Conservation (phyloP, 371 early-diverging fungal species). For the Mortierella sp. region DNA sequence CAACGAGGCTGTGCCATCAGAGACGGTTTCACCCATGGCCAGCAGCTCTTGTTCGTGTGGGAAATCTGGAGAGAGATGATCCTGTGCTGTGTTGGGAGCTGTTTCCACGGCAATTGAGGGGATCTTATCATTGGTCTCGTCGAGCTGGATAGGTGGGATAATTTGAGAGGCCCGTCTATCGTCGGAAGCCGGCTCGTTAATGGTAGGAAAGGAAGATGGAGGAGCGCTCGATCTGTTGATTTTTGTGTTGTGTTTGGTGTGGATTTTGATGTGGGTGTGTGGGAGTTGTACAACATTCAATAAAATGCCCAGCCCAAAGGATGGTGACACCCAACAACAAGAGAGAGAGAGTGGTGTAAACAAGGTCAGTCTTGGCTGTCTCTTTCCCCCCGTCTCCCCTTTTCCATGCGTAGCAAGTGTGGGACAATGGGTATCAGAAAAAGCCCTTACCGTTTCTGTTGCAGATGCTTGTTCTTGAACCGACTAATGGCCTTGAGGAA, state of each 20-base stretch:
- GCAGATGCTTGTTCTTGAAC: slow-evolving; percentile 44
- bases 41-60: neutral
- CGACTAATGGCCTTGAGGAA: slow-evolving; percentile 37
- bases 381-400: neutral
- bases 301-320: no score
- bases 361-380: neutral
- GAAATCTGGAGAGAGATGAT: neutral
- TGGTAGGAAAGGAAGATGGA: slow-evolving; percentile 9
- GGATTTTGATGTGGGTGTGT: slow-evolving; percentile 1
- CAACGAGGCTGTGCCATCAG: slow-evolving; percentile 12
- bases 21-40: neutral
- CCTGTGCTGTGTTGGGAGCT: no score
- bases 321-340: neutral
- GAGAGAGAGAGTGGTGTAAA: neutral
- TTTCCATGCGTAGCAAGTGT: neutral
- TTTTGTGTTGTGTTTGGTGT: slow-evolving; percentile 14
- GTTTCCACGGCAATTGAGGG: neutral
- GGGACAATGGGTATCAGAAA: no score
- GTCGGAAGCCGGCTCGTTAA: slow-evolving; percentile 1
- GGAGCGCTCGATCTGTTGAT: slow-evolving; percentile 35
- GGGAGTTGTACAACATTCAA: neutral
- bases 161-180: slow-evolving; percentile 25
- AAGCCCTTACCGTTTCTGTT: slow-evolving; percentile 32
- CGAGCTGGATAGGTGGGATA: slow-evolving; percentile 27
- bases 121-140: neutral